Conservation (phyloP, 106 monocot genomes). For the Acanthochlamys bracteata region DNA sequence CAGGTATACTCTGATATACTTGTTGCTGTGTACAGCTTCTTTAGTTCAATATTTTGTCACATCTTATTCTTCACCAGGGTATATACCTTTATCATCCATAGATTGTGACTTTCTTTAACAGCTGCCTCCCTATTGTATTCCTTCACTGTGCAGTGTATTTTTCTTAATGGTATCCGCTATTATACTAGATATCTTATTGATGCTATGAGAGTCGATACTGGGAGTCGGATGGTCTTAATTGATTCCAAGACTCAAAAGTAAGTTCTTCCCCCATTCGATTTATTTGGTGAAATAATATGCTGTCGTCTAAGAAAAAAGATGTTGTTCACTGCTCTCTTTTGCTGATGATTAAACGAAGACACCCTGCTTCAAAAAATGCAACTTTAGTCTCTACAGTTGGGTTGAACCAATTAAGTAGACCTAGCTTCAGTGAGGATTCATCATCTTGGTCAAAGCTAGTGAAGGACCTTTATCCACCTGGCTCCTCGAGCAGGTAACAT, state of each 20-base stretch:
- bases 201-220: constrained; percentile 46
- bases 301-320: background rate
- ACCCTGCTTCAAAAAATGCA: constrained; percentile 60
- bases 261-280: constrained; percentile 5
- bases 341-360: constrained; percentile 88
- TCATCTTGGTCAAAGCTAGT: constrained; percentile 57
- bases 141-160: background rate
- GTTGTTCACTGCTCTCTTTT: constrained; percentile 14
- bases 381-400: constrained; percentile 24
- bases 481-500: constrained; percentile 59
- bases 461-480: constrained; percentile 72
- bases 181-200: constrained; percentile 67
- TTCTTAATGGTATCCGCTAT: background rate
- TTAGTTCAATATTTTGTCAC: constrained; percentile 74
- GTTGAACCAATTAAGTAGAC: constrained; percentile 22
- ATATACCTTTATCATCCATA: background rate
- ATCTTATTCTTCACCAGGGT: constrained; percentile 84
- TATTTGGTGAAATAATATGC: background rate
- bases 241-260: constrained; percentile 51
- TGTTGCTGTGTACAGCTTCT: constrained; percentile 38
- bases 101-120: background rate
- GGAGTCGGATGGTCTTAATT: constrained; percentile 22
- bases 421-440: constrained; percentile 30
- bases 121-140: background rate
- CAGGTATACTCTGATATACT: constrained; percentile 56